A percentile compares a stretch with the other conserved stretches of the same genome.
Conservation (phyloP, 2,329 filamentous ascomycete genomes). For the Aspergillus floridensis region DNA sequence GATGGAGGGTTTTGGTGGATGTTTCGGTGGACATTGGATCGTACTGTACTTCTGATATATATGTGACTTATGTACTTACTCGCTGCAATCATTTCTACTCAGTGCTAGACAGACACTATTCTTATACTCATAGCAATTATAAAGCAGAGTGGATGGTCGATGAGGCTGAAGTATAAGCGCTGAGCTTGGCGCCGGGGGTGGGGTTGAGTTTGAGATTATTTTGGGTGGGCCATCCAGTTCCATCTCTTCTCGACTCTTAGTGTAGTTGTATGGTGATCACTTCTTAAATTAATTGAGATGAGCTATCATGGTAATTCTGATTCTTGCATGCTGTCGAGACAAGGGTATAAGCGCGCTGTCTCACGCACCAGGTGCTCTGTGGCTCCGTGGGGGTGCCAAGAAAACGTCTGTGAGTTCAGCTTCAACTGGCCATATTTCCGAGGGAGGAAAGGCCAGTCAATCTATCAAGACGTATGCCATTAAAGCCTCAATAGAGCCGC, state of each 20-base stretch:
- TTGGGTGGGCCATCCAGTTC: neutral
- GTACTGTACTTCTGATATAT: neutral
- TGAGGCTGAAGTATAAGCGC: neutral
- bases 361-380: too few species aligned
- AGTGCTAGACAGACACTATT: neutral
- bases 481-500: too few species aligned
- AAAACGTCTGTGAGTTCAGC: too few species aligned
- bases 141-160: neutral
- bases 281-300: neutral
- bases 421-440: too few species aligned
- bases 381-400: too few species aligned
- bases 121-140: neutral
- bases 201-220: neutral
- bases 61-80: too few species aligned
- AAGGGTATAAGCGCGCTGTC: too few species aligned
- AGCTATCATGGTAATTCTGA: too few species aligned
- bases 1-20: neutral
- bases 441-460: too few species aligned
- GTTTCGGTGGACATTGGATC: neutral
- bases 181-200: neutral
- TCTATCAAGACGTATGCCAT: too few species aligned
- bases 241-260: neutral
- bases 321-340: too few species aligned
- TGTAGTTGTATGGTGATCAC: neutral
- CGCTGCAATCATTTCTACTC: too few species aligned